Evolutionary conservation across 345 rosid species (phyloP).

Genomic region (Carallia pectinifolia): DNA sequence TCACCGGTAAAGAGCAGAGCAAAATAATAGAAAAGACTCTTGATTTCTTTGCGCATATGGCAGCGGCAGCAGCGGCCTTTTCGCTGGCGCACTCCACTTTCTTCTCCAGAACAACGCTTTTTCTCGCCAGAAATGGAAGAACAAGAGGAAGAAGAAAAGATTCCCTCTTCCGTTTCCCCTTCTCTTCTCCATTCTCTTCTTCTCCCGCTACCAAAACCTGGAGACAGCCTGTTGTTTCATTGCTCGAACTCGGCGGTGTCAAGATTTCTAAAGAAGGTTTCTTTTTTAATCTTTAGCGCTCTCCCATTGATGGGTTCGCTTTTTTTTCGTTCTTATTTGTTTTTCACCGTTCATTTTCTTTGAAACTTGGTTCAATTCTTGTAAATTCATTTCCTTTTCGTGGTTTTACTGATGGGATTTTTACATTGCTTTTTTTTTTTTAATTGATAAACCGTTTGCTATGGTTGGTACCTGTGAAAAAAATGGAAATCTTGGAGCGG

Average conservation of each 20-base stretch:
- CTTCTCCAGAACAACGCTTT: slow-evolving; percentile 34
- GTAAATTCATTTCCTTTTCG: too few species aligned
- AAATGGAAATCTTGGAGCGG: too few species aligned
- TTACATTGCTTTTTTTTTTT: too few species aligned
- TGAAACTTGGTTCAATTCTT: too few species aligned
- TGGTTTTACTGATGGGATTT: too few species aligned
- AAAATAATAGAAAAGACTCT: too few species aligned
- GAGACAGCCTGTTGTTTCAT: slow-evolving; percentile 55
- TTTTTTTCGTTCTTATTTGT: not conserved
- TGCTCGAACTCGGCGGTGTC: slow-evolving; percentile 70
- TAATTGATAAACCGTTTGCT: too few species aligned
- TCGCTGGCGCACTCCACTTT: slow-evolving; percentile 38
- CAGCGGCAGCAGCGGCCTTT: slow-evolving; percentile 33
- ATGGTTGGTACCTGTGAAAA: too few species aligned
- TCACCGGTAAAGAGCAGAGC: too few species aligned
- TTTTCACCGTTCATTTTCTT: not conserved
- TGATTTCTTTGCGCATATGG: not conserved
- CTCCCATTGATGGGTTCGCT: not conserved
- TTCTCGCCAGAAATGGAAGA: slow-evolving; percentile 13
- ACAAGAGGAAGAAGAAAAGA: slow-evolving; percentile 7
- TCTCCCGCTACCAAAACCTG: slow-evolving; percentile 41
- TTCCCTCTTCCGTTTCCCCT: slow-evolving; percentile 31
- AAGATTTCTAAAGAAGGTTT: slow-evolving; percentile 68
- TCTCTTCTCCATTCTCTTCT: slow-evolving; percentile 43
- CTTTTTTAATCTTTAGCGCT: not conserved